These are phyloP conservation scores for Paulownia fortunei DNA, from an alignment of 257 asterid genomes.

Conservation along the genomic window DNA sequence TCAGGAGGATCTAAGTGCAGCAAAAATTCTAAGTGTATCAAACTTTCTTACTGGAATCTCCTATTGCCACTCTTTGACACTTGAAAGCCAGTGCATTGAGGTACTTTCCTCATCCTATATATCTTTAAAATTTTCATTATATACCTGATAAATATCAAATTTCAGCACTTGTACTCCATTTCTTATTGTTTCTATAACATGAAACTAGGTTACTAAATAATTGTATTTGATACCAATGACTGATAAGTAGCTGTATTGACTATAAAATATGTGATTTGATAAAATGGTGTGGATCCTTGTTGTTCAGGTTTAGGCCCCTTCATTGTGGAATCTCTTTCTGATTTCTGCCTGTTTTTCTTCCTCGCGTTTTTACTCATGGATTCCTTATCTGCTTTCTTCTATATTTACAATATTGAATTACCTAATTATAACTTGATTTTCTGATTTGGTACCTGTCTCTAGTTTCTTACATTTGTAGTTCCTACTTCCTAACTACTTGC, in stretches of 20 bases:
- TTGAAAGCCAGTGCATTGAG: slow-evolving; percentile 68
- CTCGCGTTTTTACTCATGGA: background rate
- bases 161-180: no score
- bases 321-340: background rate
- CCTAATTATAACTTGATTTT: no score
- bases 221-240: no score
- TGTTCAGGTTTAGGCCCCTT: no score
- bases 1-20: slow-evolving; percentile 41
- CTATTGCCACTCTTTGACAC: slow-evolving; percentile 54
- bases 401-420: no score
- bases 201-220: no score
- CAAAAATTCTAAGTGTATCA: slow-evolving; percentile 56
- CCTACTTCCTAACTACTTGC: background rate
- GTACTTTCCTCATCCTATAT: slow-evolving; percentile 33
- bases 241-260: no score
- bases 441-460: background rate
- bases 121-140: background rate
- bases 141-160: no score
- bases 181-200: no score
- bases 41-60: slow-evolving; percentile 70
- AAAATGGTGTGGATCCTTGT: background rate
- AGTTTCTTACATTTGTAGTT: background rate
- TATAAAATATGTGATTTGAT: background rate
- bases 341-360: background rate
- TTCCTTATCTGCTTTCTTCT: background rate